These are phyloP conservation scores for Pythium rhizo-oryzae DNA, from an alignment of 352 stramenopile genomes.

Conservation along the genomic window DNA sequence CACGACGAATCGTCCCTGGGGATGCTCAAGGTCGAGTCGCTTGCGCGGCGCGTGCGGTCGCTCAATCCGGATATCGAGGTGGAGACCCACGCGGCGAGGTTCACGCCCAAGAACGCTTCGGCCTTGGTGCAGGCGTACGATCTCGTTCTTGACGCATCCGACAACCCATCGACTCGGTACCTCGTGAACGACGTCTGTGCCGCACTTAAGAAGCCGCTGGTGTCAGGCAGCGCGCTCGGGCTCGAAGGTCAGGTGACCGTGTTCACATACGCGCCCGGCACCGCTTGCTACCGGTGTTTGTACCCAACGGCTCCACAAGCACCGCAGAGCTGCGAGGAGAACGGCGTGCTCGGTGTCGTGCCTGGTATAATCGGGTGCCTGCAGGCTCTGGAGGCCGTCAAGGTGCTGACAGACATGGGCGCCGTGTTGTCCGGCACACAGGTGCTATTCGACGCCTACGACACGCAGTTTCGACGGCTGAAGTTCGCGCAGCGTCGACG, in stretches of 20 bases:
- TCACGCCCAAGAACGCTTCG: slow-evolving; percentile 83
- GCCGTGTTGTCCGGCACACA: slow-evolving; percentile 60
- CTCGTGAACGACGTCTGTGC: slow-evolving; percentile 96
- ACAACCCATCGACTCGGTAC: slow-evolving; percentile 97
- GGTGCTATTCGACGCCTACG: slow-evolving; percentile 81
- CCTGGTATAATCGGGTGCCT: slow-evolving; percentile 94
- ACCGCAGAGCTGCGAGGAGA: slow-evolving; percentile 92
- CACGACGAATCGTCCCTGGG: slow-evolving; percentile 85
- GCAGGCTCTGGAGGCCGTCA: slow-evolving; percentile 94
- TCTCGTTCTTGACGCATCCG: slow-evolving; percentile 95
- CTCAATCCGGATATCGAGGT: slow-evolving; percentile 88
- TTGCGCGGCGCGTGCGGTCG: slow-evolving; percentile 43
- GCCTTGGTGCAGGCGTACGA: slow-evolving; percentile 81
- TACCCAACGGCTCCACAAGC: slow-evolving; percentile 87
- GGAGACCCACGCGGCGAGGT: slow-evolving; percentile 42
- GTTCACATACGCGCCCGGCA: slow-evolving; percentile 81
- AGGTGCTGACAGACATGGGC: slow-evolving; percentile 83
- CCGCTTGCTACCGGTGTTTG: slow-evolving; percentile 96
- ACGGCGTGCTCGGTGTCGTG: slow-evolving; percentile 96
- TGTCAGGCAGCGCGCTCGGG: slow-evolving; percentile 96
- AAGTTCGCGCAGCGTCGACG: slow-evolving; percentile 52
- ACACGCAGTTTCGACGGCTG: slow-evolving; percentile 68
- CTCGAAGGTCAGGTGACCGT: slow-evolving; percentile 97
- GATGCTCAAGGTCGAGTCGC: slow-evolving; percentile 92
- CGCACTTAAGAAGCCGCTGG: slow-evolving; percentile 75